Evolutionary conservation across 305 asterid species (phyloP).

Genomic region (Lippia alba): DNA sequence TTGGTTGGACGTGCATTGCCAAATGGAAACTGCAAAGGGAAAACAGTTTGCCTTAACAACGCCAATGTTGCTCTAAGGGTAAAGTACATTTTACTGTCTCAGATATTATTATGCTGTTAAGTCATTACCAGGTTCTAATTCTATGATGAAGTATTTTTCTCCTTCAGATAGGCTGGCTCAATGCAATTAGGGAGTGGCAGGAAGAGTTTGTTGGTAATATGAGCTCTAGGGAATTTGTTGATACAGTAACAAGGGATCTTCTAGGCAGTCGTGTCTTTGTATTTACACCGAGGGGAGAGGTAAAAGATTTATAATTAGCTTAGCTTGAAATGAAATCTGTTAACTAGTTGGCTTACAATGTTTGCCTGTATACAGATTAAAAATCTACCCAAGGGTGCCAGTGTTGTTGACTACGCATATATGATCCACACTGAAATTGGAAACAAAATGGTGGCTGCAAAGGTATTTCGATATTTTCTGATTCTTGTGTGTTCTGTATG

Average conservation of each 20-base stretch:
- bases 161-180: conserved; percentile 92
- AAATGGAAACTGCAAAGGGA: conserved; percentile 60
- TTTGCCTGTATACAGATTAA: conserved; percentile 61
- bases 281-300: conserved; percentile 96
- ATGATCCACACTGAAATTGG: conserved; percentile 95
- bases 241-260: conserved; percentile 88
- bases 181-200: conserved; percentile 98
- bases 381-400: conserved; percentile 90
- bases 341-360: conserved; percentile 16
- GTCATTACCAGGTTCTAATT: conserved; percentile 30
- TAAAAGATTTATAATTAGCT: conserved; percentile 29
- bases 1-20: conserved; percentile 72
- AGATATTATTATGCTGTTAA: conserved; percentile 18
- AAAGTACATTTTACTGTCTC: conserved; percentile 24
- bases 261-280: conserved; percentile 95
- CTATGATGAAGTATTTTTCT: conserved; percentile 20
- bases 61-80: conserved; percentile 96
- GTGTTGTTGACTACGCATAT: conserved; percentile 84
- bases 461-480: conserved; percentile 49
- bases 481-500: conserved; percentile 26
- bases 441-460: conserved; percentile 94
- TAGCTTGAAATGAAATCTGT: conserved; percentile 12
- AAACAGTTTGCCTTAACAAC: conserved; percentile 79
- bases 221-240: conserved; percentile 96
- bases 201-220: conserved; percentile 96